Percentiles rank a stretch among this genome's conserved stretches.
phyloP scores from a whole-genome alignment of 768 basidiomycete species.

The Rhizopogon roseolus region DNA sequence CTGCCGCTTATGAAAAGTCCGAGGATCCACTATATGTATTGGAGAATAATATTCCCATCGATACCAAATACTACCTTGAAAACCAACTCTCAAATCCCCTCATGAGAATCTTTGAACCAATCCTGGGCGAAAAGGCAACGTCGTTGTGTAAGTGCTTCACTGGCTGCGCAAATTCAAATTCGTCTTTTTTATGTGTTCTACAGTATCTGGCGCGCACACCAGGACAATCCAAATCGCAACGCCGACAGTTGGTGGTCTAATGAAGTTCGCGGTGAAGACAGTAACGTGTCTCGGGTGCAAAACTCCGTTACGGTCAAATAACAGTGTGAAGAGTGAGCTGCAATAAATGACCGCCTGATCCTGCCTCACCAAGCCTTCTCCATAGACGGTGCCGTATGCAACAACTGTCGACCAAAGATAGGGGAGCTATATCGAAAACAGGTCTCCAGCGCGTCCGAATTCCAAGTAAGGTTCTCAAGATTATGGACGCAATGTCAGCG shows the following conservation, averaged over 20 bases:
- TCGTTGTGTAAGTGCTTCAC: slow-evolving; percentile 59
- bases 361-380: slow-evolving; percentile 4
- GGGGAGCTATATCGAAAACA: slow-evolving; percentile 95
- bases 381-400: slow-evolving; percentile 88
- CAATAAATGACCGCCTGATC: neutral
- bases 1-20: slow-evolving; percentile 97
- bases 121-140: slow-evolving; percentile 86
- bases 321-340: slow-evolving; percentile 63
- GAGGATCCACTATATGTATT: slow-evolving; percentile 97
- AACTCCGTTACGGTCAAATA: slow-evolving; percentile 74
- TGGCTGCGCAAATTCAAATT: slow-evolving; percentile 7
- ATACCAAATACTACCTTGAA: slow-evolving; percentile 96
- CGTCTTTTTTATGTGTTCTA: slow-evolving; percentile 4
- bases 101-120: slow-evolving; percentile 97
- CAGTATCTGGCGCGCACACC: slow-evolving; percentile 96
- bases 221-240: slow-evolving; percentile 94
- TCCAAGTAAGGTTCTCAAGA: slow-evolving; percentile 89
- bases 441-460: slow-evolving; percentile 61
- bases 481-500: slow-evolving; percentile 99
- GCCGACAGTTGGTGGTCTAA: slow-evolving; percentile 91
- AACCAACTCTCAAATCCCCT: slow-evolving; percentile 97
- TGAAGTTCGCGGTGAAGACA: slow-evolving; percentile 98
- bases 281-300: slow-evolving; percentile 95
- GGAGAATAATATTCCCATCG: slow-evolving; percentile 97
- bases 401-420: slow-evolving; percentile 82